Conservation (phyloP, 2,329 filamentous ascomycete species). For the Aspergillus versicolor region DNA sequence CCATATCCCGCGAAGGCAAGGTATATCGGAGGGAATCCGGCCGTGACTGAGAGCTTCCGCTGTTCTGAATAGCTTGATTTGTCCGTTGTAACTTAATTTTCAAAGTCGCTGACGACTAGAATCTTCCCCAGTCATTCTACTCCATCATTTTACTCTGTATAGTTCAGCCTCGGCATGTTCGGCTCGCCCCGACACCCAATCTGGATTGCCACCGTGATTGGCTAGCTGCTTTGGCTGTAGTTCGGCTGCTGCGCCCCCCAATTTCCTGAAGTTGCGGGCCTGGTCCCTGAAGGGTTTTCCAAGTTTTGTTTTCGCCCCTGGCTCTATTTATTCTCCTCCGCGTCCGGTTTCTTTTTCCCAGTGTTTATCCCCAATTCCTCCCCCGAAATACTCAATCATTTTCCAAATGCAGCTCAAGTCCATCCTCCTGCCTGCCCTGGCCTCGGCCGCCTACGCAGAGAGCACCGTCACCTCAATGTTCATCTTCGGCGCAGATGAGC, state of each 20-base stretch:
- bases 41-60: background rate
- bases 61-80: background rate
- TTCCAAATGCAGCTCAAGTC: conserved; percentile 16
- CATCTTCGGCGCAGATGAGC: conserved; percentile 22
- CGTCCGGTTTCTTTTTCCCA: background rate
- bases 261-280: too few relatives aligned
- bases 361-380: background rate
- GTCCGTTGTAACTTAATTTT: too few relatives aligned
- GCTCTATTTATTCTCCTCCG: background rate
- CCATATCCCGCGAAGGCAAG: background rate
- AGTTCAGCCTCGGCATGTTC: background rate
- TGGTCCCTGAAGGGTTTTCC: too few relatives aligned
- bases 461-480: conserved; percentile 26
- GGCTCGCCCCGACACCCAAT: too few relatives aligned
- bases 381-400: background rate
- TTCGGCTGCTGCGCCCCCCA: too few relatives aligned
- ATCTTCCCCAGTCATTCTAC: too few relatives aligned
- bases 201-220: too few relatives aligned
- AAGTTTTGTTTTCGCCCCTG: too few relatives aligned
- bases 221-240: too few relatives aligned
- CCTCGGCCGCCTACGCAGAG: conserved; percentile 20
- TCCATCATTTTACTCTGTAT: too few relatives aligned
- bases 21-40: background rate
- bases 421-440: conserved; percentile 18
- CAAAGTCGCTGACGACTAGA: too few relatives aligned